Evolutionary conservation across 2,329 filamentous ascomycete species (phyloP), one percentile per base, ranked within the genome.

Genomic region (Helminthosporium solani): DNA sequence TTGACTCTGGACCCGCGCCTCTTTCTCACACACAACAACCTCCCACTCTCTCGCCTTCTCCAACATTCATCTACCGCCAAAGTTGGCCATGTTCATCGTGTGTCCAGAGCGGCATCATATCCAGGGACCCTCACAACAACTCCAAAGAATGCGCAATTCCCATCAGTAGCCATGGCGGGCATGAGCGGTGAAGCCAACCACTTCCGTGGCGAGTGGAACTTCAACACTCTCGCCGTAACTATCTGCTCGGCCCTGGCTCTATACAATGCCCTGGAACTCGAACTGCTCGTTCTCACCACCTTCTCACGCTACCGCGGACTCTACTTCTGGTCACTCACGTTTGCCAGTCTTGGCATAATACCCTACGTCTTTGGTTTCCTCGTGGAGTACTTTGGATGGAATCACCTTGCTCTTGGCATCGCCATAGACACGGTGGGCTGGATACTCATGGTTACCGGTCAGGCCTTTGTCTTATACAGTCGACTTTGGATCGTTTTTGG

Each of bases 381-480:
- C 36, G 55, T 74, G 15, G 75, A 75, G 43, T 59, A 65, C 23
- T 60, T 55, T 39, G 9, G 27, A 7, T 44, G 53, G 6, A 39
- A 19, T 25, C 33, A 39, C 4, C 58, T 67, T 19, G 49, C 49
- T 64, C 8, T 57, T 65, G 23, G 70, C 2, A 73, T 73, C 40
- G 52, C 73, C 21, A 55, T 75, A 40, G 72, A 73, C 42, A 71
- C 68, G 42, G 47, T 81, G 46, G 80, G 78, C 8, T 78, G 81
- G 77, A 76, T 75, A 57, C 56, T 69, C 2, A 82, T 84, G 78
- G 78, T 84, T 0, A 82, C 80, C 0, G 82, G 81, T 0, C 79
- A 83, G 57, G 75, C 76, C 0, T 51, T 83, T n/a, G 81, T 85
- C 1, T 67, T 85, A 0, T 85, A 81, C 65, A 82, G 79, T 2